Evolutionary conservation across 78 protist species (phyloP).

Genomic region (Planoprotostelium fungivorum): DNA sequence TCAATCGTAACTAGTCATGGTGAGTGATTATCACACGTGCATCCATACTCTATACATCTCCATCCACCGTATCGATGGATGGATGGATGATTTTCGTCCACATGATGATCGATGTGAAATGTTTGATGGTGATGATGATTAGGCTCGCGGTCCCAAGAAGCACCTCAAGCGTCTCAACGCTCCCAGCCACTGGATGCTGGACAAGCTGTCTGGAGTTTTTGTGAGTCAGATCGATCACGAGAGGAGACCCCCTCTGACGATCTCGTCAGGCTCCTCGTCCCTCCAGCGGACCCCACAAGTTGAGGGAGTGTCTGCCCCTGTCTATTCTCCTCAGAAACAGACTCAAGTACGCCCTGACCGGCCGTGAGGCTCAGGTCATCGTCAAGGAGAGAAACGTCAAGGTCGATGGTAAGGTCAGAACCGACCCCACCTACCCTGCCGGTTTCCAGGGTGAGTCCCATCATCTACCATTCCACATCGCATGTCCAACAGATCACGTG

Average conservation of each 20-base stretch:
- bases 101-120: background rate
- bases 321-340: conserved; percentile 94
- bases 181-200: conserved; percentile 98
- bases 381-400: conserved; percentile 86
- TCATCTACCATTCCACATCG: background rate
- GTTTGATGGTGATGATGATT: background rate
- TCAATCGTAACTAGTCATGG: background rate
- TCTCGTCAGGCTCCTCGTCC: conserved; percentile 91
- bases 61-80: background rate
- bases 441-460: conserved; percentile 94
- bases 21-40: background rate
- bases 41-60: background rate
- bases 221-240: conserved; percentile 21
- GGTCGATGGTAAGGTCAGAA: conserved; percentile 97
- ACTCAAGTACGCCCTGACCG: conserved; percentile 97
- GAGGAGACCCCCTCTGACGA: background rate
- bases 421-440: conserved; percentile 96
- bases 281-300: conserved; percentile 98
- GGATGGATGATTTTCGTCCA: background rate
- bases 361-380: conserved; percentile 91
- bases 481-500: background rate
- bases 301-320: conserved; percentile 98
- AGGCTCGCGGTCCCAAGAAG: conserved; percentile 94
- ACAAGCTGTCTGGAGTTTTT: conserved; percentile 94
- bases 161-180: conserved; percentile 97